Percentiles rank a stretch among this genome's conserved stretches.
Evolutionary conservation across 441 rosid species (phyloP).

Genomic region (Jatropha multifida): DNA sequence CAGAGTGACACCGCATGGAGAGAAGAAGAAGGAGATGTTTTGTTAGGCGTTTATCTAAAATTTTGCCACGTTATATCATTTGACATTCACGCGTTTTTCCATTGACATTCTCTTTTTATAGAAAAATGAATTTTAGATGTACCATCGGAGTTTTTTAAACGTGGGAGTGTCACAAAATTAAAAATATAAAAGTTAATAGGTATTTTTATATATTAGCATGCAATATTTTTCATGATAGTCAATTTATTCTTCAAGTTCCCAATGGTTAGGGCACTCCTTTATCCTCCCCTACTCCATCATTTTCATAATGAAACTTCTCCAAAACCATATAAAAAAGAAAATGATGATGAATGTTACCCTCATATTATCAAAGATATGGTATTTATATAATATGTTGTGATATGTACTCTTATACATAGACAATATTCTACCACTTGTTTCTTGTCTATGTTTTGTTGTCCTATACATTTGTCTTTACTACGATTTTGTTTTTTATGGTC

Average conservation of each 20-base stretch:
- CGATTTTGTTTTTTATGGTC: background rate
- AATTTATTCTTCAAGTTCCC: background rate
- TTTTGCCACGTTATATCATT: no score
- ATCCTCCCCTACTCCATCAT: background rate
- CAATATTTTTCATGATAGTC: no score
- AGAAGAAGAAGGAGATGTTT: no score
- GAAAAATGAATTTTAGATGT: no score
- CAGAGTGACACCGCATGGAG: no score
- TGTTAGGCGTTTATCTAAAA: no score
- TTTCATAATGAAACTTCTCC: background rate
- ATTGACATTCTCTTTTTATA: no score
- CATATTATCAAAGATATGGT: background rate
- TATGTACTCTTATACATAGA: conserved; percentile 11
- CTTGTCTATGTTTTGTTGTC: conserved; percentile 18
- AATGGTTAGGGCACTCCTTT: background rate
- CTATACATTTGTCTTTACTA: background rate
- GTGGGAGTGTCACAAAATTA: no score
- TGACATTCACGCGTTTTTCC: no score
- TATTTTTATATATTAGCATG: no score
- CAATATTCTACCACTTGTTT: conserved; percentile 17
- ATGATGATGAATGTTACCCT: conserved; percentile 18
- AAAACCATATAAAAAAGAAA: background rate
- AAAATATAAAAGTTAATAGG: no score
- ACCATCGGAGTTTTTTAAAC: no score
- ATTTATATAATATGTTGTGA: conserved; percentile 1